Evolutionary conservation across 495 filamentous ascomycete genomes (phyloP), one percentile per base, ranked within the genome.

Genomic region (Zalerion maritima): DNA sequence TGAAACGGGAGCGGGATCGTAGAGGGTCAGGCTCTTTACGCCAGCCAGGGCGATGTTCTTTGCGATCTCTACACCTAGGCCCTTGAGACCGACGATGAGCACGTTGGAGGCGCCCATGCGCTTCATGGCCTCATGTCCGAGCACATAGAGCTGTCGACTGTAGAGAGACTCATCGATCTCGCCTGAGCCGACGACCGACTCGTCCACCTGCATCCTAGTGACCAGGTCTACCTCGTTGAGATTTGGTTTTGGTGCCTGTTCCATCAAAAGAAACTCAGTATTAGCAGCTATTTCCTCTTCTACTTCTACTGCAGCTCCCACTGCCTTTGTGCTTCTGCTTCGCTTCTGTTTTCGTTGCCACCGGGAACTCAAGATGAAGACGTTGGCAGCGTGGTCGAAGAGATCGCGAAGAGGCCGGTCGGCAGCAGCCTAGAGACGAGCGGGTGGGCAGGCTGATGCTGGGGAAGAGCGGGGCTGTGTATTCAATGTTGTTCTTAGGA

Each of bases 41-140:
- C 91, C 91, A 35, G 91, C 91, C 40, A 99, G 80, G 18, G 89
- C 91, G 49, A 99, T 81, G 42, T 99, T 96, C 66, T 99, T 99
- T 40, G 91, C 87, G 46, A 99, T 93, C 57, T 99, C 91, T 27
- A 94, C 85, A 57, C 91, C 91, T 18, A 99, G 69, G 12, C 91
- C 89, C 50, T 85, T 83, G 41, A 94, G 57, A 30, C 91, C 91
- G 29, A 84, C 80, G 29, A 99, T 71, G 12, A 99, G 78, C 24
- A 99, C 73, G 51, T 96, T 85, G 13, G 91, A 96, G 28, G 84
- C 79, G 50, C 85, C 69, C 91, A 99, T 99, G 32, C 86, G 81
- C 62, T 92, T 96, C 91, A 99, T 99, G 30, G 91, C 91, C 62
- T 99, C 91, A 56, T 96, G 91, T 18, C 91, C 91, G 34, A 99